Conservation (phyloP, 2,329 filamentous ascomycete genomes). For the Claviceps quebecensis region DNA sequence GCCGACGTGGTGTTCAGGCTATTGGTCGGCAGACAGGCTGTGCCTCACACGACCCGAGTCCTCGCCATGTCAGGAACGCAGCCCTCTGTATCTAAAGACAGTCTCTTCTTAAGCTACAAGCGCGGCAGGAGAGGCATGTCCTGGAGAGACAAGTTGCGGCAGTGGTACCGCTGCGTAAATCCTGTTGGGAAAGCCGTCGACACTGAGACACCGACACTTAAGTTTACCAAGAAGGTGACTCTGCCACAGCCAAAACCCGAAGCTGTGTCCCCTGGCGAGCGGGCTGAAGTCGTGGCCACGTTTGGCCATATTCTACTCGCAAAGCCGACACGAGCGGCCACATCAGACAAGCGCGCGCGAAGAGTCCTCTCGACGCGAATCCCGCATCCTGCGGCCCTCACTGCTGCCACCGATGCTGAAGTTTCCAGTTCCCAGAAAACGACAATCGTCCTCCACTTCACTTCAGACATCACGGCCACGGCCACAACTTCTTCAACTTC, state of each 20-base stretch:
- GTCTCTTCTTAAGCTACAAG: slow-evolving; percentile 12
- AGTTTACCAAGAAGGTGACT: neutral
- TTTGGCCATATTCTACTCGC: slow-evolving; percentile 39
- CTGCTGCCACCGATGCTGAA: slow-evolving; percentile 21
- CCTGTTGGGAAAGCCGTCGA: slow-evolving; percentile 7
- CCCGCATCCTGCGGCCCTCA: slow-evolving; percentile 33
- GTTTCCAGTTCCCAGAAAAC: slow-evolving; percentile 13
- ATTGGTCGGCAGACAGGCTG: slow-evolving; percentile 18
- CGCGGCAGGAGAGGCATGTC: slow-evolving; percentile 19
- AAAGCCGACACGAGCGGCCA: slow-evolving; percentile 7
- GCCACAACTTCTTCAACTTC: neutral
- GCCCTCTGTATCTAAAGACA: neutral
- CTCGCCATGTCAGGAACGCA: slow-evolving; percentile 11
- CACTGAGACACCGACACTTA: neutral
- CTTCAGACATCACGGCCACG: slow-evolving; percentile 16
- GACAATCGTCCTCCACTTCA: slow-evolving; percentile 32
- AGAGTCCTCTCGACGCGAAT: slow-evolving; percentile 30
- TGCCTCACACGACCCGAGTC: slow-evolving; percentile 3
- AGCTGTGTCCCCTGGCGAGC: neutral
- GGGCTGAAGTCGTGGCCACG: slow-evolving; percentile 20
- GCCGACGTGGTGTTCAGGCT: slow-evolving; percentile 33
- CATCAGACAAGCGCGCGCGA: slow-evolving; percentile 2
- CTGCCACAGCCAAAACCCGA: neutral
- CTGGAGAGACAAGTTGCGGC: slow-evolving; percentile 20
- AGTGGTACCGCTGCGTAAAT: slow-evolving; percentile 18